phyloP scores from a whole-genome alignment of 106 monocot genomes.

The Dioscorea dumetorum region DNA sequence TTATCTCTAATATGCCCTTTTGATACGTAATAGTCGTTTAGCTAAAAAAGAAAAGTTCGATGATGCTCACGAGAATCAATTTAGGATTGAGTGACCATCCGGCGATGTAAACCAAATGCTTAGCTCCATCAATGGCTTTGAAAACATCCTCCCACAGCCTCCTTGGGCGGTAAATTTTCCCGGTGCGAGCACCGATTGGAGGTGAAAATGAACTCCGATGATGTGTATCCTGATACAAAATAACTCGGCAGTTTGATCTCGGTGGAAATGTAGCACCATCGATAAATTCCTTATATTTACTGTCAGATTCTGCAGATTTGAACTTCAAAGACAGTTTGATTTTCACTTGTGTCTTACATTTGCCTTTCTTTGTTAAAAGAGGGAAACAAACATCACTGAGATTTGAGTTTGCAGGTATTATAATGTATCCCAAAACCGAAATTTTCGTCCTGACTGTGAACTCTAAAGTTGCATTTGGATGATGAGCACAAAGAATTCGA shows the following conservation, averaged over 20 bases:
- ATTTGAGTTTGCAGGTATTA: conserved; percentile 9
- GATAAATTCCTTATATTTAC: conserved; percentile 1
- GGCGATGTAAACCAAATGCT: conserved; percentile 41
- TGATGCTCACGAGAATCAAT: conserved; percentile 27
- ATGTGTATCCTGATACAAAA: conserved; percentile 50
- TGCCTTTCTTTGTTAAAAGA: conserved; percentile 10
- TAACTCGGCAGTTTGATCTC: conserved; percentile 35
- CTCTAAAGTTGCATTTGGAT: conserved; percentile 7
- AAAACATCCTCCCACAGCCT: conserved; percentile 62
- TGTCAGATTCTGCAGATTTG: conserved; percentile 13
- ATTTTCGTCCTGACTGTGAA: conserved; percentile 12
- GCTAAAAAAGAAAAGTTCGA: too few relatives aligned
- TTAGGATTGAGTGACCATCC: conserved; percentile 60
- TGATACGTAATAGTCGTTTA: too few relatives aligned
- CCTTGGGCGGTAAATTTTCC: conserved; percentile 9
- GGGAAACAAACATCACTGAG: conserved; percentile 1
- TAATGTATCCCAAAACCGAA: conserved; percentile 13
- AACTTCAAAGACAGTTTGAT: conserved; percentile 21
- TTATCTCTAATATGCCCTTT: too few relatives aligned
- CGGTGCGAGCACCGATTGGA: background rate
- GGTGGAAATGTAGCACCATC: conserved; percentile 23
- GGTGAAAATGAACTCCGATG: conserved; percentile 9
- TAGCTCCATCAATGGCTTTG: conserved; percentile 35
- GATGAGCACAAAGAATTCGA: conserved; percentile 27
- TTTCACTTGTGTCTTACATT: background rate